Percentiles rank a stretch among this genome's conserved stretches.
These are phyloP conservation scores for Peronospora belbahrii DNA, from an alignment of 352 stramenopile genomes.

Conservation along the genomic window DNA sequence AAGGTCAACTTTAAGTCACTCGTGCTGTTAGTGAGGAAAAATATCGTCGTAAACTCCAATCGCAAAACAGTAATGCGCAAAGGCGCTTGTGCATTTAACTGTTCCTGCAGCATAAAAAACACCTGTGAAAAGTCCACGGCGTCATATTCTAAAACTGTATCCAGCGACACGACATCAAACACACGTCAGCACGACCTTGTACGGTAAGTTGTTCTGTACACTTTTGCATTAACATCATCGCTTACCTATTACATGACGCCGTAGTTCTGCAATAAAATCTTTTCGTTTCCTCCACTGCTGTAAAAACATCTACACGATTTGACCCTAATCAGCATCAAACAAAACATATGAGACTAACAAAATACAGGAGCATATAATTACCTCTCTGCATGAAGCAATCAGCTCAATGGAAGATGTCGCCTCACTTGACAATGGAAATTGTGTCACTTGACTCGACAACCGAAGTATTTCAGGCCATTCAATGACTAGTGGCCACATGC, in stretches of 20 bases:
- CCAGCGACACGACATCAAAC: neutral
- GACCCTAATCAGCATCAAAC: neutral
- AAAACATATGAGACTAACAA: neutral
- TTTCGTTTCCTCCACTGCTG: slow-evolving; percentile 34
- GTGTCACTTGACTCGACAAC: slow-evolving; percentile 38
- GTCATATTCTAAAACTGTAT: slow-evolving; percentile 43
- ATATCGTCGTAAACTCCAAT: slow-evolving; percentile 32
- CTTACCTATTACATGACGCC: slow-evolving; percentile 28
- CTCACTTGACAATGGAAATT: slow-evolving; percentile 19
- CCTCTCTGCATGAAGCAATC: slow-evolving; percentile 29
- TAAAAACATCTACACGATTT: slow-evolving; percentile 26
- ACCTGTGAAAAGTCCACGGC: slow-evolving; percentile 38
- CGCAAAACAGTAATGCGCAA: slow-evolving; percentile 35
- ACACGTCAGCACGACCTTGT: slow-evolving; percentile 1
- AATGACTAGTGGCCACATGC: slow-evolving; percentile 18
- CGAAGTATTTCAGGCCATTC: slow-evolving; percentile 27
- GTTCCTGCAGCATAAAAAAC: slow-evolving; percentile 47
- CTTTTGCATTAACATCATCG: neutral
- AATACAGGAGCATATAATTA: slow-evolving; percentile 6
- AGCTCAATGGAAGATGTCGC: slow-evolving; percentile 30
- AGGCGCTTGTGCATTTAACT: slow-evolving; percentile 22
- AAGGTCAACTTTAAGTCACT: slow-evolving; percentile 33
- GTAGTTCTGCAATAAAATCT: slow-evolving; percentile 32
- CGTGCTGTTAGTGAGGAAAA: slow-evolving; percentile 33
- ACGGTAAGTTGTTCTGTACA: neutral